A percentile compares a stretch with the other conserved stretches of the same genome.
Evolutionary conservation across 768 basidiomycete genomes (phyloP).

Genomic region (Amanita pseudoporphyria): DNA sequence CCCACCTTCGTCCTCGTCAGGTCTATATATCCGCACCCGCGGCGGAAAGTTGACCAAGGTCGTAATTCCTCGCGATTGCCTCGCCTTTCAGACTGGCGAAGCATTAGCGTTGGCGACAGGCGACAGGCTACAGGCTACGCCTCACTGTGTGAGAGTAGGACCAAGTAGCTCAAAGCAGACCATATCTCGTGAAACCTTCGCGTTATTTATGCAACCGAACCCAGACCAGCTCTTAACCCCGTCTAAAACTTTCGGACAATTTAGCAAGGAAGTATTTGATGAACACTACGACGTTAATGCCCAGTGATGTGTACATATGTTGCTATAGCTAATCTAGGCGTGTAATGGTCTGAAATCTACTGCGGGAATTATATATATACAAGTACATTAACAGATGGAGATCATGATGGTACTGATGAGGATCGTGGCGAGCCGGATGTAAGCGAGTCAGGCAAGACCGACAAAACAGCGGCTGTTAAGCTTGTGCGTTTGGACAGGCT

Average conservation of each 20-base stretch:
- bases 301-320: slow-evolving; percentile 12
- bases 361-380: background rate
- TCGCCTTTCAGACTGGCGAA: slow-evolving; percentile 97
- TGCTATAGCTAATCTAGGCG: background rate
- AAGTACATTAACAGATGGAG: background rate
- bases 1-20: slow-evolving; percentile 68
- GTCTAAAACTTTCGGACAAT: slow-evolving; percentile 78
- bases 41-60: slow-evolving; percentile 75
- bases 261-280: slow-evolving; percentile 74
- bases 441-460: slow-evolving; percentile 49
- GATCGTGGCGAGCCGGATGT: slow-evolving; percentile 31
- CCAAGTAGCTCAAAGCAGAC: slow-evolving; percentile 29
- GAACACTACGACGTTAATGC: slow-evolving; percentile 35
- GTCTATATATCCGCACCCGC: slow-evolving; percentile 86
- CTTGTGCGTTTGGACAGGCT: slow-evolving; percentile 48
- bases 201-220: slow-evolving; percentile 85
- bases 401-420: slow-evolving; percentile 21
- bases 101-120: slow-evolving; percentile 86
- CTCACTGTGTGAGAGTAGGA: slow-evolving; percentile 86
- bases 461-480: slow-evolving; percentile 51
- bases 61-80: slow-evolving; percentile 71
- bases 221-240: slow-evolving; percentile 63
- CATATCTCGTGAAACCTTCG: slow-evolving; percentile 81
- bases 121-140: slow-evolving; percentile 78
- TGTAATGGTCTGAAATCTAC: background rate